Percentiles rank a stretch among this genome's conserved stretches.
These are phyloP conservation scores for Cerrena zonata DNA, from an alignment of 1,284 basidiomycete genomes.

Conservation along the genomic window DNA sequence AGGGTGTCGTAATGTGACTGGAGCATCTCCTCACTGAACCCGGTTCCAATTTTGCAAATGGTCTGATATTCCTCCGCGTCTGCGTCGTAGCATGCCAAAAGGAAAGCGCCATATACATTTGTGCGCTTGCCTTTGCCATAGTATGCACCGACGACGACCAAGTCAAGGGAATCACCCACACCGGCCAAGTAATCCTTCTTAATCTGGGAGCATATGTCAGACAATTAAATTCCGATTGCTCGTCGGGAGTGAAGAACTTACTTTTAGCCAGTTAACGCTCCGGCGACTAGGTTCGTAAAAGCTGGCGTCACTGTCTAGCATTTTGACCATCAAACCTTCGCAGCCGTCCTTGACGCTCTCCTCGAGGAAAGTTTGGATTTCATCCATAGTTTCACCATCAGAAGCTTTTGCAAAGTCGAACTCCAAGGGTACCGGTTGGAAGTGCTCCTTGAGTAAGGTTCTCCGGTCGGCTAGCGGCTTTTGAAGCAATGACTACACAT, in stretches of 20 bases:
- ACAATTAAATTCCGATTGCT: too few species aligned
- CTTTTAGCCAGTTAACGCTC: constrained; percentile 98
- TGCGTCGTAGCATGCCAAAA: constrained; percentile 89
- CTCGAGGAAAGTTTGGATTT: constrained; percentile 93
- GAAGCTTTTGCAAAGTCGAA: constrained; percentile 90
- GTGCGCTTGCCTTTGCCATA: constrained; percentile 98
- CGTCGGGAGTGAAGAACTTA: constrained; percentile 26
- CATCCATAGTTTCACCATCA: constrained; percentile 85
- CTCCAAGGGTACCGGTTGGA: constrained; percentile 79
- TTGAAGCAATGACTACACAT: constrained; percentile 60
- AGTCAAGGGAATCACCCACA: constrained; percentile 93
- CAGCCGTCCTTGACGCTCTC: constrained; percentile 96
- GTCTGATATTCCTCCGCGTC: constrained; percentile 91
- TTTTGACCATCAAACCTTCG: constrained; percentile 99
- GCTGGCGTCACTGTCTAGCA: constrained; percentile 86
- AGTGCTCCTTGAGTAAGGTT: constrained; percentile 72
- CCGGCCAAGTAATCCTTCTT: constrained; percentile 98
- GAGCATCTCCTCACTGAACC: constrained; percentile 89
- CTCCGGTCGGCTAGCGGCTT: constrained; percentile 71
- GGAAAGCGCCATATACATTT: constrained; percentile 91
- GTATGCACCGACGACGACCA: constrained; percentile 95
- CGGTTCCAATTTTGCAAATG: constrained; percentile 98
- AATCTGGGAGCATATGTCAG: constrained; percentile 52
- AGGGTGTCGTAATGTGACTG: constrained; percentile 80
- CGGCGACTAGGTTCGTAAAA: constrained; percentile 93